phyloP scores from a whole-genome alignment of 2,329 filamentous ascomycete genomes.

The Neurospora sp. region DNA sequence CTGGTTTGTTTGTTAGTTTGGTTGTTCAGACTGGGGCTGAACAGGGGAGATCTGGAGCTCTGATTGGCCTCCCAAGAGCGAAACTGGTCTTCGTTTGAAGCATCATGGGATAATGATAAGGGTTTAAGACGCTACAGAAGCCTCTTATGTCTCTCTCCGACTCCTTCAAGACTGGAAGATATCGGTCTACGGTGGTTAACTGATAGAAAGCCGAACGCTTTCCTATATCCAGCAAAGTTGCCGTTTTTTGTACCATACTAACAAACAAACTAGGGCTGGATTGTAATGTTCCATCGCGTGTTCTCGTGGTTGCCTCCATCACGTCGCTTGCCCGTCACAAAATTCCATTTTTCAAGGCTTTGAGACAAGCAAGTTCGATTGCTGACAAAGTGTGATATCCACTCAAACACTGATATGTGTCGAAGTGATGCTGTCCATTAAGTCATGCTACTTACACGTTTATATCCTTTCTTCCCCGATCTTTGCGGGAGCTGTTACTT shows the following conservation, averaged over 20 bases:
- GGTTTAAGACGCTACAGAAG: neutral
- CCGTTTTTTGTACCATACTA: neutral
- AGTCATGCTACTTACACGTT: neutral
- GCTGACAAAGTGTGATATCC: conserved; percentile 7
- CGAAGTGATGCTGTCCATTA: neutral
- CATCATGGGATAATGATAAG: neutral
- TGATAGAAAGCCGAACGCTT: too few species aligned
- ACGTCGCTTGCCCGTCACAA: neutral
- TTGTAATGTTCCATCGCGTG: neutral
- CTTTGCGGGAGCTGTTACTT: neutral
- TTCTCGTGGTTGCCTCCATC: neutral
- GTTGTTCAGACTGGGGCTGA: neutral
- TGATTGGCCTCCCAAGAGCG: neutral
- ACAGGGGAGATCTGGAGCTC: neutral
- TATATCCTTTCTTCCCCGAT: neutral
- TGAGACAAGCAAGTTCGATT: too few species aligned
- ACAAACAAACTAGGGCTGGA: neutral
- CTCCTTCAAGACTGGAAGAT: too few species aligned
- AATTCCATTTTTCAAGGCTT: neutral
- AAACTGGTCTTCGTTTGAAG: neutral
- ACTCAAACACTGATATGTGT: conserved; percentile 13
- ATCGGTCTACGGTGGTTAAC: too few species aligned
- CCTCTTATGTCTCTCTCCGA: too few species aligned
- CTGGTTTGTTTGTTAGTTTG: neutral
- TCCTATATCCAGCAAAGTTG: too few species aligned